phyloP scores from a whole-genome alignment of 306 rosid genomes.

The Quercus agrifolia region DNA sequence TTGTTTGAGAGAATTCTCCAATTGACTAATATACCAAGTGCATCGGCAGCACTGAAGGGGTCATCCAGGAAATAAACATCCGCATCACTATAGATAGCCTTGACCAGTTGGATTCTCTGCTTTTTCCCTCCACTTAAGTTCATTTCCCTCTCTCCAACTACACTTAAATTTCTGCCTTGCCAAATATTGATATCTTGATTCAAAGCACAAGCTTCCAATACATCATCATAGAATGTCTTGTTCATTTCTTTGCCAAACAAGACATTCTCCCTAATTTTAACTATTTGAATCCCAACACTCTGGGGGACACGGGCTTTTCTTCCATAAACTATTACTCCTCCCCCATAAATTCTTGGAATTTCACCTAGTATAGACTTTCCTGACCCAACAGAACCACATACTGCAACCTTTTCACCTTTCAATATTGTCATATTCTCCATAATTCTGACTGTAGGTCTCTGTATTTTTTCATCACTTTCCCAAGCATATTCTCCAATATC shows the following conservation, averaged over 20 bases:
- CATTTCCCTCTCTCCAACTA: conserved; percentile 81
- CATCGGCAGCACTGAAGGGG: conserved; percentile 96
- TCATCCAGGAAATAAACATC: conserved; percentile 87
- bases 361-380: conserved; percentile 89
- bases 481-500: conserved; percentile 67
- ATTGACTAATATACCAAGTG: conserved; percentile 18
- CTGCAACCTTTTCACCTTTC: conserved; percentile 76
- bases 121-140: conserved; percentile 94
- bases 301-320: conserved; percentile 79
- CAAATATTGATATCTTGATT: conserved; percentile 65
- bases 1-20: too few relatives aligned
- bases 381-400: conserved; percentile 82
- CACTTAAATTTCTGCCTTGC: conserved; percentile 65
- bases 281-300: conserved; percentile 91
- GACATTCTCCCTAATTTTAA: conserved; percentile 77
- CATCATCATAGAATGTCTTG: conserved; percentile 43
- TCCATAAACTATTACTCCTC: conserved; percentile 46
- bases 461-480: conserved; percentile 44
- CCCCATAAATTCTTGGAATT: conserved; percentile 73
- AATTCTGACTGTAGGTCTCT: conserved; percentile 60
- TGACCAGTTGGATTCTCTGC: conserved; percentile 85
- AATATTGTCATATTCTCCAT: conserved; percentile 40
- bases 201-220: conserved; percentile 77
- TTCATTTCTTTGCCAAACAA: conserved; percentile 76
- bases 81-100: conserved; percentile 78